Base-by-base conservation (phyloP, 176 grass and related monocot genomes). In the Carex cristatella region DNA sequence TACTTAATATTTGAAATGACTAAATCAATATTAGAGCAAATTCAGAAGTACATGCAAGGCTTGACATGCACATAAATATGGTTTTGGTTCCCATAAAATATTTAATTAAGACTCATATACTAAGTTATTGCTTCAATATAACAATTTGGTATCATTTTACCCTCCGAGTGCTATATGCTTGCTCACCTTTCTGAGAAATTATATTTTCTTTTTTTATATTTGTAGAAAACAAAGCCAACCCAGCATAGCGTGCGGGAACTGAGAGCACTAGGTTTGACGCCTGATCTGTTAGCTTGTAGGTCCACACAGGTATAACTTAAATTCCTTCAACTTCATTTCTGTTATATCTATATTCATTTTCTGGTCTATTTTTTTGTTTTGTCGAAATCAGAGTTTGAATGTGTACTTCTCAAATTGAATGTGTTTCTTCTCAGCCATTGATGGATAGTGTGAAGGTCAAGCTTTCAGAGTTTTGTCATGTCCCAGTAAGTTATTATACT, bases 141-240 rank as follows among this genome's bases (percentile, higher is more conserved):
- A 19, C 16, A 11, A 61, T 61, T 7, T 69, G 4, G 28, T 15
- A 69, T 65, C 63, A 69, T 33, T 69, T 35, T 40, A 38, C 65
- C 3, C 63, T 59, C 23, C 10, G 28, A 30, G 19, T 76, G n/a
- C 51, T 33, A 10, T 55, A 54, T 15, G 48, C 10, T 14, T 51
- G 19, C 49, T 18, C 13, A 31, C 2, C 14, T 70, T 23, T 32
- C 19, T 77, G 23, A 31, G 73, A 48, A 68, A 31, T 83, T 35
- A 68, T 35, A 5, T 55, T 55, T 38, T 75, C 69, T 65, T 13
- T 72, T 92, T 66, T 57, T 30, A 2, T 38, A 85, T 69, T 83
- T 92, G 40, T 87, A 98, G 96, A 98, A 98, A 93, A 98, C 96
- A 68, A 98, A 98, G 84, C 96, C 96, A 87, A 98, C 96, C 55